Evolutionary conservation across 164 flowering plant genomes (phyloP).

Genomic region (Vitis riparia): DNA sequence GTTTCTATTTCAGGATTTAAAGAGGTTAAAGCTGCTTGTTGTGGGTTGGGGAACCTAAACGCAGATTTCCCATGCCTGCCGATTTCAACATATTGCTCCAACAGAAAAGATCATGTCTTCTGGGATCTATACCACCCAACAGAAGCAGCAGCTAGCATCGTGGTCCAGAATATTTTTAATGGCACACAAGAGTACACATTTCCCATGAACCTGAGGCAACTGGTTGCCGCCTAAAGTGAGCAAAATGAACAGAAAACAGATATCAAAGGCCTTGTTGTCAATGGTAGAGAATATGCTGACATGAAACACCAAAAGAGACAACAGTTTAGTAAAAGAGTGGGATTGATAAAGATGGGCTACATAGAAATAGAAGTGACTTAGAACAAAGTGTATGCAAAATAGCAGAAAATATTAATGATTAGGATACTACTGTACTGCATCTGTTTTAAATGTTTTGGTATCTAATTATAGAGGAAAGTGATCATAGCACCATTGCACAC

Average conservation of each 20-base stretch:
- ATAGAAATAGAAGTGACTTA: too few species aligned
- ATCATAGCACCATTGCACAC: too few species aligned
- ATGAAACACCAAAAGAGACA: too few species aligned
- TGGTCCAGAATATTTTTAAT: conserved; percentile 37
- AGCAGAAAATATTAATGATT: too few species aligned
- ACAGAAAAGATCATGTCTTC: conserved; percentile 64
- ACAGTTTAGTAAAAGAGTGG: too few species aligned
- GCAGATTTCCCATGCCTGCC: conserved; percentile 63
- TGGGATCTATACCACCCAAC: conserved; percentile 91
- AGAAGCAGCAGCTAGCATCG: conserved; percentile 42
- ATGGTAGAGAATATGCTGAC: background rate
- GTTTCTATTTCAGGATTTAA: conserved; percentile 48
- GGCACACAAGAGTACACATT: conserved; percentile 35
- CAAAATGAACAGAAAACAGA: background rate
- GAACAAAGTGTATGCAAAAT: too few species aligned
- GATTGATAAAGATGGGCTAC: too few species aligned
- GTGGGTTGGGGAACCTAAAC: conserved; percentile 65
- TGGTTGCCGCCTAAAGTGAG: conserved; percentile 24
- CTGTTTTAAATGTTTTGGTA: too few species aligned
- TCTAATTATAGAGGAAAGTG: too few species aligned
- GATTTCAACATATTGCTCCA: conserved; percentile 50
- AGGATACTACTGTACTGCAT: too few species aligned
- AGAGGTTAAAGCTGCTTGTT: conserved; percentile 78
- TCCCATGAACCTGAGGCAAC: conserved; percentile 54
- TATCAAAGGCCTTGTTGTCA: too few species aligned